These are phyloP conservation scores for Boletellus ananas DNA, from an alignment of 768 basidiomycete species.

Conservation along the genomic window DNA sequence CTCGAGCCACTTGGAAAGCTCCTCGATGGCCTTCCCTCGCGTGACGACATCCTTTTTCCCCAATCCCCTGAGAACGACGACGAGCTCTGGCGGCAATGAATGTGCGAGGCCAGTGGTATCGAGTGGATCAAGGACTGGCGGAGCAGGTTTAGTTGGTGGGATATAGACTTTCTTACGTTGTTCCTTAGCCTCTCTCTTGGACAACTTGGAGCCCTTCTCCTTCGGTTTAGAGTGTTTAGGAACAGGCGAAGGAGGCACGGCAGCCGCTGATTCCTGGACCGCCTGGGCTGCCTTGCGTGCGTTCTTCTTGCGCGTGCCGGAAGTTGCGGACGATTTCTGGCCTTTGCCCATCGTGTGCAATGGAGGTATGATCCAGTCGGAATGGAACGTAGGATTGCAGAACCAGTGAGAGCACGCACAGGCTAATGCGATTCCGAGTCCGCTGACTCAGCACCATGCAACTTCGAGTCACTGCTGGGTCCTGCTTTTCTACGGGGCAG, in stretches of 20 bases:
- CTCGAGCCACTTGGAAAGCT: slow-evolving; percentile 68
- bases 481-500: too few species aligned
- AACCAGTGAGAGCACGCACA: too few species aligned
- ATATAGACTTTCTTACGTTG: slow-evolving; percentile 84
- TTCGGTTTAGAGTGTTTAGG: slow-evolving; percentile 46
- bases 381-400: background rate
- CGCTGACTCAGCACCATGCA: too few species aligned
- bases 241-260: slow-evolving; percentile 34
- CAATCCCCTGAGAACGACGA: slow-evolving; percentile 75
- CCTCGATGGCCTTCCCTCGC: slow-evolving; percentile 80
- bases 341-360: slow-evolving; percentile 38
- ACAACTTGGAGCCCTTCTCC: slow-evolving; percentile 43
- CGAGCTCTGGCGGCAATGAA: slow-evolving; percentile 71
- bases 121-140: slow-evolving; percentile 77
- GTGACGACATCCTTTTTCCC: slow-evolving; percentile 90
- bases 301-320: slow-evolving; percentile 91
- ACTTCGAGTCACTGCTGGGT: too few species aligned
- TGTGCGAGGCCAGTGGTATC: slow-evolving; percentile 78
- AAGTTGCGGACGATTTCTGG: slow-evolving; percentile 74
- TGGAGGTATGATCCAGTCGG: background rate
- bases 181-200: slow-evolving; percentile 50
- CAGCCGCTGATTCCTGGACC: slow-evolving; percentile 10
- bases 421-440: too few species aligned
- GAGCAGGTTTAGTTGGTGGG: slow-evolving; percentile 75
- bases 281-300: slow-evolving; percentile 61